Conservation (phyloP, 192 early-diverging fungal genomes). For the Podila horticola region DNA sequence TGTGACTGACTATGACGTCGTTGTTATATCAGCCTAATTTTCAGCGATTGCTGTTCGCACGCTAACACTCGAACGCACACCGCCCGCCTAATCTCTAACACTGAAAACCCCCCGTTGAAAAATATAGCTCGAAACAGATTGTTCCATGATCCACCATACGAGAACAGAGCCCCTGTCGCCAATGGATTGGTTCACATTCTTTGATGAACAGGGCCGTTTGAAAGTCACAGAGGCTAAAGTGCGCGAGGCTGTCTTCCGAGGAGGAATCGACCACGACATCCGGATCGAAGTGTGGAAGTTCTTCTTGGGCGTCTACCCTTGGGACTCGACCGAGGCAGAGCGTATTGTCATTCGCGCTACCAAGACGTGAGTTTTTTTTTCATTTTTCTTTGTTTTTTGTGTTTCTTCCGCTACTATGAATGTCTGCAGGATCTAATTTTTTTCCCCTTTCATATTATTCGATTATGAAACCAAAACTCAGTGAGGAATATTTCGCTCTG, state of each 20-base stretch:
- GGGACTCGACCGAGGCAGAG: slow-evolving; percentile 80
- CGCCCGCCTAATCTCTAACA: background rate
- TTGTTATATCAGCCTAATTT: background rate
- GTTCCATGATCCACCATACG: slow-evolving; percentile 57
- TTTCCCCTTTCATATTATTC: background rate
- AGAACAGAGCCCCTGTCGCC: slow-evolving; percentile 64
- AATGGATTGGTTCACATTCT: slow-evolving; percentile 78
- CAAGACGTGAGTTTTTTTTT: slow-evolving; percentile 53
- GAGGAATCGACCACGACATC: slow-evolving; percentile 83
- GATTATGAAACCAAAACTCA: slow-evolving; percentile 10
- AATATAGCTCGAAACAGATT: slow-evolving; percentile 55
- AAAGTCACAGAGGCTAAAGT: slow-evolving; percentile 60
- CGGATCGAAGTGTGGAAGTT: slow-evolving; percentile 92
- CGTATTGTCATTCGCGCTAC: slow-evolving; percentile 63
- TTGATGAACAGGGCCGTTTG: slow-evolving; percentile 66
- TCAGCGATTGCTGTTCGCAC: background rate
- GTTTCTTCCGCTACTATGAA: background rate
- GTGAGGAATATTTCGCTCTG: slow-evolving; percentile 70
- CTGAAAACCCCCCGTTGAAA: background rate
- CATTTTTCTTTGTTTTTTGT: background rate
- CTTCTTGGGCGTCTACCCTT: slow-evolving; percentile 85
- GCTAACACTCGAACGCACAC: background rate
- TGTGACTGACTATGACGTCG: background rate
- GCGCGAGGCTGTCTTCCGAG: slow-evolving; percentile 71
- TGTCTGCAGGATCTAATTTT: too few species aligned